Conservation (phyloP, 257 asterid genomes). For the Solanum appendiculatum region DNA sequence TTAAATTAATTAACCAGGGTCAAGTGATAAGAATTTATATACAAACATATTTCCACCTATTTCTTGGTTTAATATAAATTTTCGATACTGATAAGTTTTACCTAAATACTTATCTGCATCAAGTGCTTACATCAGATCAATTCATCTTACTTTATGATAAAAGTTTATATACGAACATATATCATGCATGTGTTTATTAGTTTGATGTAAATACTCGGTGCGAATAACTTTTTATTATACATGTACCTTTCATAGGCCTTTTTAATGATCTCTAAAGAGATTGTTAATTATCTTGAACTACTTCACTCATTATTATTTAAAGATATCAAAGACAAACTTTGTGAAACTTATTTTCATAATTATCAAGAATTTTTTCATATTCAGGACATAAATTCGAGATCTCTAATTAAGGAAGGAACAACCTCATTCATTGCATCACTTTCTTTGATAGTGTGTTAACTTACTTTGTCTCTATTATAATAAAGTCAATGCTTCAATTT, state of each 20-base stretch:
- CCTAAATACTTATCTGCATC: background rate
- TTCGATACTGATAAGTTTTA: accelerated
- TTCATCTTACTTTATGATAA: background rate
- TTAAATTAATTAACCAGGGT: background rate
- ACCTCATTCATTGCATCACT: background rate
- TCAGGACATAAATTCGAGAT: background rate
- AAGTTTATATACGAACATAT: background rate
- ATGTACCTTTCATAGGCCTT: too few species aligned
- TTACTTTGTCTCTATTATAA: background rate
- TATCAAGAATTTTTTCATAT: background rate
- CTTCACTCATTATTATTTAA: background rate
- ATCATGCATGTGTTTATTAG: too few species aligned
- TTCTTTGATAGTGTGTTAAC: background rate
- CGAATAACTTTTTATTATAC: too few species aligned
- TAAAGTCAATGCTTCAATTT: background rate
- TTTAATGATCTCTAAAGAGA: background rate
- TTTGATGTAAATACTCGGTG: background rate
- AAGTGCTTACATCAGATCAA: too few species aligned
- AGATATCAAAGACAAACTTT: background rate
- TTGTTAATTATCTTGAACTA: background rate
- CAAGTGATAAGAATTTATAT: background rate
- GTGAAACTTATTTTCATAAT: background rate
- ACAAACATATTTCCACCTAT: background rate
- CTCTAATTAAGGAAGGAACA: background rate
- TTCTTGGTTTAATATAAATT: too few species aligned